Evolutionary conservation across 2,329 filamentous ascomycete species (phyloP).

Genomic region (Microdochium trichocladiopsis): DNA sequence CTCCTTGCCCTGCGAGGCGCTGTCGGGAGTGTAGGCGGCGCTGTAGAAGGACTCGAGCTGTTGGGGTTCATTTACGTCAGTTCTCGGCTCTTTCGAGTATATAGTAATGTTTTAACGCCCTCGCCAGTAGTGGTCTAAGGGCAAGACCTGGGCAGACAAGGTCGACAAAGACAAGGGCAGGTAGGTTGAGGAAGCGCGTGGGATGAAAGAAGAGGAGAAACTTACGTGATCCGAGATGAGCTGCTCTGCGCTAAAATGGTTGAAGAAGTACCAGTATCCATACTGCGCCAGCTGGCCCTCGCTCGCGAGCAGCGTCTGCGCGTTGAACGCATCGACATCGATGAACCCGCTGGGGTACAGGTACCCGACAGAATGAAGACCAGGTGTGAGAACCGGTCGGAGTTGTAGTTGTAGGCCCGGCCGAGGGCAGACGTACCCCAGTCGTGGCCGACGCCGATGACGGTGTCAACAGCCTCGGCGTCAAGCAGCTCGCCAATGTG

Average conservation of each 20-base stretch:
- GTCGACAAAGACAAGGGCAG: too few species aligned
- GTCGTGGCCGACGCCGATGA: slow-evolving; percentile 24
- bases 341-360: neutral
- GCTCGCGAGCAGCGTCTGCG: neutral
- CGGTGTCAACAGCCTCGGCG: slow-evolving; percentile 9
- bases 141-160: too few species aligned
- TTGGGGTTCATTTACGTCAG: neutral
- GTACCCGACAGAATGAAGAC: slow-evolving; percentile 9
- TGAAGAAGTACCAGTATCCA: slow-evolving; percentile 8
- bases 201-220: neutral
- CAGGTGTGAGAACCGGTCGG: slow-evolving; percentile 5
- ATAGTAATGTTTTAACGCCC: too few species aligned
- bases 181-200: too few species aligned
- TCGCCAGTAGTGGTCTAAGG: too few species aligned
- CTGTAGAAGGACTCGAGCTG: slow-evolving; percentile 5
- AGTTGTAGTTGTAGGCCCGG: slow-evolving; percentile 4
- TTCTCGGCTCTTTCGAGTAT: too few species aligned
- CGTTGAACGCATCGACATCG: neutral
- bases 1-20: slow-evolving; percentile 2
- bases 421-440: slow-evolving; percentile 5
- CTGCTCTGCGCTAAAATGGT: slow-evolving; percentile 1
- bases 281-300: neutral
- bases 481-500: slow-evolving; percentile 25
- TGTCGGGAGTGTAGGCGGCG: slow-evolving; percentile 1
- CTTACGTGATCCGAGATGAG: slow-evolving; percentile 2